Evolutionary conservation across 2,329 filamentous ascomycete genomes (phyloP).

Genomic region (Monilinia polystroma): DNA sequence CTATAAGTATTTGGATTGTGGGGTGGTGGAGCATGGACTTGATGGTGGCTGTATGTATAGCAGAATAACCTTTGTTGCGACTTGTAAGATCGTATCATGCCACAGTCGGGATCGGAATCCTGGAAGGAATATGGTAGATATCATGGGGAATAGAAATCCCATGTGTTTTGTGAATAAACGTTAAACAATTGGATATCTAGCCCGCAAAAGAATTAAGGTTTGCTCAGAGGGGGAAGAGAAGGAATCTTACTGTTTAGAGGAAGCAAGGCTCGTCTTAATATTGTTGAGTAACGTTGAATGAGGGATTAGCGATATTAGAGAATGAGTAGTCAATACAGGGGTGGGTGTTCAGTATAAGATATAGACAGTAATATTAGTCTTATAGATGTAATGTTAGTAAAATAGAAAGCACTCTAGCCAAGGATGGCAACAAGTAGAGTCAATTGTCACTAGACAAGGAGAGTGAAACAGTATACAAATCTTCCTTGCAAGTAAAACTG

Average conservation of each 20-base stretch:
- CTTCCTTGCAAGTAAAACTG: not conserved
- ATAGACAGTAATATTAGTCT: too few species aligned
- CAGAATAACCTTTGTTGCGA: not conserved
- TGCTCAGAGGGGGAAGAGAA: too few species aligned
- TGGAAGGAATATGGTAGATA: not conserved
- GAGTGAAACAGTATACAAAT: not conserved
- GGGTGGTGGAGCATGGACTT: not conserved
- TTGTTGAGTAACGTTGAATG: not conserved
- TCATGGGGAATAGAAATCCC: not conserved
- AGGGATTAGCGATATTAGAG: slow-evolving; percentile 4
- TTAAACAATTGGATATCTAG: too few species aligned
- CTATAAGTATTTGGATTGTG: not conserved
- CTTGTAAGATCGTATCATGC: not conserved
- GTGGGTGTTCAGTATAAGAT: not conserved
- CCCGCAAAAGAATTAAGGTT: too few species aligned
- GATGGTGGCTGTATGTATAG: not conserved
- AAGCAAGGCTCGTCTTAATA: not conserved
- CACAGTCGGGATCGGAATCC: too few species aligned
- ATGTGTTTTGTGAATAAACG: too few species aligned
- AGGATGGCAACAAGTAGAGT: too few species aligned
- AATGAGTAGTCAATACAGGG: not conserved
- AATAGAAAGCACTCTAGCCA: too few species aligned
- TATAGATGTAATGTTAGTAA: too few species aligned
- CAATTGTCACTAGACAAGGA: not conserved
- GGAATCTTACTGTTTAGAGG: not conserved